Conservation (phyloP, 2,329 filamentous ascomycete genomes). For the Alternaria postmessia region DNA sequence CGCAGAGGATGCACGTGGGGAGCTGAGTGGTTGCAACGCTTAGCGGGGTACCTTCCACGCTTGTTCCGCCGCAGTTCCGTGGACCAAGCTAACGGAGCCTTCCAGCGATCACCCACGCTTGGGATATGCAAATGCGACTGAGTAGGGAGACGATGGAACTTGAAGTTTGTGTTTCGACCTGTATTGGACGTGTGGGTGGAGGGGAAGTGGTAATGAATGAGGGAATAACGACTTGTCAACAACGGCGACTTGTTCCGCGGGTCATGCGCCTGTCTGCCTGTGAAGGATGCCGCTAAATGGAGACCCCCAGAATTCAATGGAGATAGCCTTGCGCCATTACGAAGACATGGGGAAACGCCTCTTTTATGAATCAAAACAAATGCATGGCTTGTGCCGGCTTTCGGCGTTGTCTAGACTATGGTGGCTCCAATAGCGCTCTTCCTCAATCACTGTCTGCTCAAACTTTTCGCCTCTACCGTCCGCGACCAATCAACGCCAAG, state of each 20-base stretch:
- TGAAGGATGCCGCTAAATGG: slow-evolving; percentile 14
- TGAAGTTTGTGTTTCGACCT: neutral
- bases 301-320: slow-evolving; percentile 7
- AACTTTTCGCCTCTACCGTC: slow-evolving; percentile 17
- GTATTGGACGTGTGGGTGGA: neutral
- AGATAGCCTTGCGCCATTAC: slow-evolving; percentile 4
- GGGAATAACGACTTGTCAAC: slow-evolving; percentile 5
- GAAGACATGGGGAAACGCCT: slow-evolving; percentile 9
- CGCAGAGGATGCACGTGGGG: slow-evolving; percentile 41
- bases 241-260: slow-evolving; percentile 6
- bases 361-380: slow-evolving; percentile 13
- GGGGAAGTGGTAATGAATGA: neutral
- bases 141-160: neutral
- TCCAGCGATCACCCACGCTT: slow-evolving; percentile 5
- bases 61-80: slow-evolving; percentile 19
- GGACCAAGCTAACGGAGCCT: slow-evolving; percentile 7
- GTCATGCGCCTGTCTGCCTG: slow-evolving; percentile 18
- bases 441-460: slow-evolving; percentile 15
- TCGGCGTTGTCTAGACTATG: slow-evolving; percentile 5
- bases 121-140: neutral
- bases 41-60: slow-evolving; percentile 16
- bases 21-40: slow-evolving; percentile 17
- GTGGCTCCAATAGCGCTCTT: slow-evolving; percentile 16
- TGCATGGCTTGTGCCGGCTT: slow-evolving; percentile 3
- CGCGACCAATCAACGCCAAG: slow-evolving; percentile 24